Evolutionary conservation across 73 alveolate genomes (phyloP), one percentile per base, ranked within the genome.

Genomic region (Paramecium tetraurelia): DNA sequence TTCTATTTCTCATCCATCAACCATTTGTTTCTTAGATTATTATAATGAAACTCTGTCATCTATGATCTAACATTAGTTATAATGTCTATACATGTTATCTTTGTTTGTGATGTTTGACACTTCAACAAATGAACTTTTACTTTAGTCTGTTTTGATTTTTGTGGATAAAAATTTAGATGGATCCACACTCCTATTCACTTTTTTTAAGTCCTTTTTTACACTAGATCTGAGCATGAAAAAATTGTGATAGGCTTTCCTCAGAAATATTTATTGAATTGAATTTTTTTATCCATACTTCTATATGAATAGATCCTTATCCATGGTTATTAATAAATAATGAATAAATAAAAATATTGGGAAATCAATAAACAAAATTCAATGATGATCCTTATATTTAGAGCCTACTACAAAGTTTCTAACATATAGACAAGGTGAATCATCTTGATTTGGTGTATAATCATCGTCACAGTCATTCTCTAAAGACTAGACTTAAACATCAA

Each of bases 381-480:
- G 84, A 63, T 63, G 41, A 31, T 63, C 41, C 46, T 63, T 63
- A 3, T 27, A 63, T 63, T 63, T 63, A 27, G 41, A 63, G 24
- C 84, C 84, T 31, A 63, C n/a, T 63, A 80, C 48, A 38, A 80
- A 46, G 24, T 80, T 44, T 48, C 57, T 14, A 46, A 41, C 48
- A 41, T 8, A 24, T 18, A 80, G 50, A 35, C 48, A 48, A 46
- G 90, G 90, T 43, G 46, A 41, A 20, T 80, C 90, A 80, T 80
- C 90, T 44, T 41, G 21, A 46, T 40, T 22, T 44, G 75, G 70
- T 24, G 24, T 48, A 12, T 4, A 80, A 24, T 80, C 90, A 18
- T 80, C 90, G 21, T 80, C 90, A 41, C 11, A 40, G 0, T 46
- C 90, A 41, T 43, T 24, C 24, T 48, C 90, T 40, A 33, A 44